phyloP scores from a whole-genome alignment of 306 rosid species.

The Hippophae tibetana region DNA sequence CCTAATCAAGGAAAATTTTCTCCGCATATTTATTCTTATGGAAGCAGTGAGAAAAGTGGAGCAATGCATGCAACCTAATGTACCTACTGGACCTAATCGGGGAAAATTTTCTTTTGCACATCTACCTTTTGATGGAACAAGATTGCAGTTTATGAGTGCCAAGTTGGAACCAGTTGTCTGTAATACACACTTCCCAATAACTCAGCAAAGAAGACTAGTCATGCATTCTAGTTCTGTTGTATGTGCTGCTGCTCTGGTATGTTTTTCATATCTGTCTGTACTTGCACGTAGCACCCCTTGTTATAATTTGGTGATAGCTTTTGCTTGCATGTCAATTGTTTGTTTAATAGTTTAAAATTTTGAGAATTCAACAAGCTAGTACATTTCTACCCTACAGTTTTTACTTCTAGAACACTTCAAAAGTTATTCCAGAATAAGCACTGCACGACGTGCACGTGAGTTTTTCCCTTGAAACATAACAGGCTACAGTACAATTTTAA shows the following conservation, averaged over 20 bases:
- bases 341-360: no score
- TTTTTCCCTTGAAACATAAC: no score
- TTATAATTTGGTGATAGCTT: not conserved
- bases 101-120: constrained; percentile 20
- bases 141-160: constrained; percentile 16
- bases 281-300: not conserved
- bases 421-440: no score
- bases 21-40: not conserved
- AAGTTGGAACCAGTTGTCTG: constrained; percentile 15
- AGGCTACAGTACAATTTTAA: no score
- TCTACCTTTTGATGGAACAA: constrained; percentile 23
- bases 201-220: constrained; percentile 9
- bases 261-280: constrained; percentile 7
- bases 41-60: constrained; percentile 9
- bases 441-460: no score
- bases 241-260: constrained; percentile 51
- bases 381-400: no score
- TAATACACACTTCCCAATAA: constrained; percentile 4
- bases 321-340: not conserved
- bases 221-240: constrained; percentile 20
- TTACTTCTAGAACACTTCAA: no score
- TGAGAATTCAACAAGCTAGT: no score
- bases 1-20: no score
- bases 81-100: constrained; percentile 18
- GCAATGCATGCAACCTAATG: constrained; percentile 6